Conservation (phyloP, 176 grass and related monocot species). For the Hyparrhenia diplandra region DNA sequence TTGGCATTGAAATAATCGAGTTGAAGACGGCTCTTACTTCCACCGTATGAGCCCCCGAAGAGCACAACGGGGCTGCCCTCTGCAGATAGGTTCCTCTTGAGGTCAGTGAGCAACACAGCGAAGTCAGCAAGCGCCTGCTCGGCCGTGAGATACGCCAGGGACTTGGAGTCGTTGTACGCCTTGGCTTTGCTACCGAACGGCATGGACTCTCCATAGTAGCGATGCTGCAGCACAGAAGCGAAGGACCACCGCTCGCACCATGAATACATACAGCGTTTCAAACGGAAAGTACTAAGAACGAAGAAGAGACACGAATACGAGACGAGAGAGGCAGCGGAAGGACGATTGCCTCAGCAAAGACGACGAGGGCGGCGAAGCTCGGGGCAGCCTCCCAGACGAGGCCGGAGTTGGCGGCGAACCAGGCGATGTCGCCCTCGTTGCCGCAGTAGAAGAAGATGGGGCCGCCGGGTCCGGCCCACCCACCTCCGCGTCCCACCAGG, state of each 20-base stretch:
- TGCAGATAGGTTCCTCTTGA: constrained; percentile 76
- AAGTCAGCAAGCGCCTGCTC: constrained; percentile 93
- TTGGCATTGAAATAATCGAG: not conserved
- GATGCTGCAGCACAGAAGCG: constrained; percentile 51
- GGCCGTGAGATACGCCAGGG: constrained; percentile 74
- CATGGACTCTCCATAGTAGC: constrained; percentile 97
- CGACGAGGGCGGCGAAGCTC: constrained; percentile 79
- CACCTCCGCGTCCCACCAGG: constrained; percentile 44
- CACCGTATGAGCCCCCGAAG: constrained; percentile 90
- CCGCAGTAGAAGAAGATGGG: constrained; percentile 99
- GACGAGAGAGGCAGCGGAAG: not conserved
- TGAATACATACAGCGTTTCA: not conserved
- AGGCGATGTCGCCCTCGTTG: constrained; percentile 94
- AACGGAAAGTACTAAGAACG: not conserved
- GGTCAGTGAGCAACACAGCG: constrained; percentile 60
- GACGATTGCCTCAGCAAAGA: constrained; percentile 75
- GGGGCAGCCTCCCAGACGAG: constrained; percentile 92
- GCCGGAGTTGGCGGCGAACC: constrained; percentile 92
- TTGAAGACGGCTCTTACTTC: constrained; percentile 55
- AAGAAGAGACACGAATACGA: not conserved
- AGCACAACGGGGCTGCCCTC: constrained; percentile 84
- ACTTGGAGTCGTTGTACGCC: constrained; percentile 67
- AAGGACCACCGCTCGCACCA: not conserved
- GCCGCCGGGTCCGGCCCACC: constrained; percentile 44
- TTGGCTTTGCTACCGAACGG: constrained; percentile 79